Conservation (phyloP, 495 filamentous ascomycete genomes). For the Rostrohypoxylon terebratum region DNA sequence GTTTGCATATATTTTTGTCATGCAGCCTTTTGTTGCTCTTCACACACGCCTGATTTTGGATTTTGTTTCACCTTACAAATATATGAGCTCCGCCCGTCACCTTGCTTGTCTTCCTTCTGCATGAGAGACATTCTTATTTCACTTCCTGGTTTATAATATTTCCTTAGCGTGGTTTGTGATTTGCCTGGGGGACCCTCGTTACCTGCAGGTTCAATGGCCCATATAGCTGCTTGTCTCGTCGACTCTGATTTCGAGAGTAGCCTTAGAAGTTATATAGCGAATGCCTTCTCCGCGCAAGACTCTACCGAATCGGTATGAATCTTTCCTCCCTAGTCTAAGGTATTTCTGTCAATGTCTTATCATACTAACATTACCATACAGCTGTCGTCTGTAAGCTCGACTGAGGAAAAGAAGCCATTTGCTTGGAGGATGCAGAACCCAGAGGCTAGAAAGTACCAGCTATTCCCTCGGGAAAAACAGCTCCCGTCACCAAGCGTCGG, state of each 20-base stretch:
- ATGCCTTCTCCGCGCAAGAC: constrained; percentile 55
- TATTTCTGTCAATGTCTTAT: constrained; percentile 39
- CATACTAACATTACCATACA: constrained; percentile 38
- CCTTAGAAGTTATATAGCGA: constrained; percentile 62
- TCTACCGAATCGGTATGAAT: constrained; percentile 60
- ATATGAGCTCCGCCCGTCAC: constrained; percentile 31
- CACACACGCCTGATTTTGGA: constrained; percentile 14
- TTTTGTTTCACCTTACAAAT: constrained; percentile 27
- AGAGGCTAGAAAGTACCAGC: constrained; percentile 62
- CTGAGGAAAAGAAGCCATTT: constrained; percentile 58
- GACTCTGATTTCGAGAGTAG: constrained; percentile 54
- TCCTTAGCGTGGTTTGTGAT: constrained; percentile 40
- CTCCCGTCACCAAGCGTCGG: constrained; percentile 47
- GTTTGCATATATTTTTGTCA: constrained; percentile 43
- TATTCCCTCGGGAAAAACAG: constrained; percentile 63
- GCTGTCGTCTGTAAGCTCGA: constrained; percentile 49
- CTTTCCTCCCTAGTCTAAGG: constrained; percentile 6
- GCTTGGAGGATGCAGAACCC: constrained; percentile 66
- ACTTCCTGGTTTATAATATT: constrained; percentile 42
- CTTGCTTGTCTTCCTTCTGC: constrained; percentile 17
- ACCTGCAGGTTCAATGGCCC: constrained; percentile 55
- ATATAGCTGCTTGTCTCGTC: constrained; percentile 62
- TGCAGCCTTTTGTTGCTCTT: constrained; percentile 21
- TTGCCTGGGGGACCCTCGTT: constrained; percentile 40
- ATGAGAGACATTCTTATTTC: constrained; percentile 33